Evolutionary conservation across 306 rosid genomes (phyloP).

Genomic region (Sophora flavescens): DNA sequence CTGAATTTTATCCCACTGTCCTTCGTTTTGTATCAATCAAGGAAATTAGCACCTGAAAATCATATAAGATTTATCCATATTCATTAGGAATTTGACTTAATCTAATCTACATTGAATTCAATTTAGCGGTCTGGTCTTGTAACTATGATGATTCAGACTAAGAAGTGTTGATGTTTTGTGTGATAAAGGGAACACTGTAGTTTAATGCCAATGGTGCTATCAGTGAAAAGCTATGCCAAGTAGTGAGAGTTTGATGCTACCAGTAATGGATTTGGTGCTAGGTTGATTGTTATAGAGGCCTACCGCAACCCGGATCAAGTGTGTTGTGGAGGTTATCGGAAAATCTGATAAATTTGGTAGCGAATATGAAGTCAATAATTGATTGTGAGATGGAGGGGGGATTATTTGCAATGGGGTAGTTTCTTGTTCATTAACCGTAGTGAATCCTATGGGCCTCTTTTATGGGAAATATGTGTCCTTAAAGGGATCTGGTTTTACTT

Average conservation of each 20-base stretch:
- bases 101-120: slow-evolving; percentile 3
- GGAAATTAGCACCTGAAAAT: slow-evolving; percentile 16
- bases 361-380: not conserved
- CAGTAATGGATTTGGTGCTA: not conserved
- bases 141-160: not conserved
- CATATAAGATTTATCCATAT: not conserved
- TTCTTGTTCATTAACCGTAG: not conserved
- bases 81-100: not conserved
- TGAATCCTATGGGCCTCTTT: not conserved
- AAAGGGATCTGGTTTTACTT: not conserved
- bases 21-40: not conserved
- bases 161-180: too few relatives aligned
- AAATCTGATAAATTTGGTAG: not conserved
- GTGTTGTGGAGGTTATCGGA: slow-evolving; percentile 2
- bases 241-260: not conserved
- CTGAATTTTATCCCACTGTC: slow-evolving; percentile 48
- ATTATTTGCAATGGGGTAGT: not conserved
- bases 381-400: not conserved
- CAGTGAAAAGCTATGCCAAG: not conserved
- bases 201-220: not conserved
- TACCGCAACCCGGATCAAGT: not conserved
- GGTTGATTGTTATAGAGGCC: slow-evolving; percentile 1
- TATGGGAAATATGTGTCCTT: not conserved
- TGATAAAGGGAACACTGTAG: not conserved
- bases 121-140: not conserved